Percentiles rank a stretch among this genome's conserved stretches.
phyloP scores from a whole-genome alignment of 305 asterid genomes.

The Solanum hybrid region DNA sequence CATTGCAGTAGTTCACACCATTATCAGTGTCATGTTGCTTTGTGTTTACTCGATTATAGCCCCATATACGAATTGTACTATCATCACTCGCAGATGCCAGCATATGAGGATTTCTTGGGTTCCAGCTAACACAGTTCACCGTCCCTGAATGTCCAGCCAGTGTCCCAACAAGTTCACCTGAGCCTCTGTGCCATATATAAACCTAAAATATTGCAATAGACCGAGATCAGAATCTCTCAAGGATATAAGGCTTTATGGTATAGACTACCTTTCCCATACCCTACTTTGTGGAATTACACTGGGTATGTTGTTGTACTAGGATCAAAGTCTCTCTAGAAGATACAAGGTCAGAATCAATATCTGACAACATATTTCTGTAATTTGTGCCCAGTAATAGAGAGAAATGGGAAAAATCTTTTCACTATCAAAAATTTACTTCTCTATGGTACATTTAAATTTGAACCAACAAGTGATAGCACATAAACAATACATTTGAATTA shows the following conservation, averaged over 20 bases:
- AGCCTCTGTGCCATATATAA: slow-evolving; percentile 60
- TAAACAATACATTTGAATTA: not conserved
- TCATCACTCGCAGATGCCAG: slow-evolving; percentile 91
- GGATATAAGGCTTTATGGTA: not conserved
- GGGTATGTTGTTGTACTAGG: not conserved
- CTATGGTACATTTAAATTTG: not conserved
- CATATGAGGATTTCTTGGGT: slow-evolving; percentile 72
- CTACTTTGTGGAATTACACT: not conserved
- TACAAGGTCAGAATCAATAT: not conserved
- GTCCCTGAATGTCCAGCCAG: slow-evolving; percentile 61
- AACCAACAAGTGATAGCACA: not conserved
- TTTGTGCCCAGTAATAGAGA: not conserved
- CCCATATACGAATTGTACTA: slow-evolving; percentile 81
- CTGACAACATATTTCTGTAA: not conserved
- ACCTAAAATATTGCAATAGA: slow-evolving; percentile 30
- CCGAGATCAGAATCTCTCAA: not conserved
- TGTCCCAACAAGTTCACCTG: slow-evolving; percentile 39
- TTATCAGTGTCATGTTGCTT: slow-evolving; percentile 33
- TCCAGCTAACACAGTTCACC: slow-evolving; percentile 90
- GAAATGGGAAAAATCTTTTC: not conserved
- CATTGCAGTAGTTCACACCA: slow-evolving; percentile 65
- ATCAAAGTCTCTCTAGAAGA: not conserved
- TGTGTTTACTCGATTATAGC: slow-evolving; percentile 41
- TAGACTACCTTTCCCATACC: not conserved
- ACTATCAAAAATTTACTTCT: not conserved